Evolutionary conservation across 106 monocot genomes (phyloP), one percentile per base, ranked within the genome.

Genomic region (Allium cepa): DNA sequence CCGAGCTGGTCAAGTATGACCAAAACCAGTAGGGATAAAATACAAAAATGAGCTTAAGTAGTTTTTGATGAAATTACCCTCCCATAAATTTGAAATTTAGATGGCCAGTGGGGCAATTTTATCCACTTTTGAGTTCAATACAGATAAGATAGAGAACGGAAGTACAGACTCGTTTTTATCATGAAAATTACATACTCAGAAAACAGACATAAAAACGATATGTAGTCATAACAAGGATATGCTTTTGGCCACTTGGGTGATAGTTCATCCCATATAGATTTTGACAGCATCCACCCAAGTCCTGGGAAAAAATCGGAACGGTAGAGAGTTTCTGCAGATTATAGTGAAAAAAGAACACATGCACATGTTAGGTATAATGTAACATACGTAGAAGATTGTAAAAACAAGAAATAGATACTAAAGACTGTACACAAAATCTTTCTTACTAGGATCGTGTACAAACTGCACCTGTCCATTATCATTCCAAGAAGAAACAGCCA

Each of bases 401-500:
- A 56, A 91, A 83, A 64, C 90, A 99, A 61, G 93, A 83, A 74
- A 82, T 36, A 72, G 79, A 89, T 99, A 83, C 63, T 79, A 15
- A 70, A 73, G 22, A 49, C 49, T 74, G 59, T 60, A 50, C 12
- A 9, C 59, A 67, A 50, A 17, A 64, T 55, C 56, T 57, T 27
- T n/a, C 83, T 74, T 80, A 92, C 97, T 51, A 28, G 92, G 76
- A 77, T 99, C 92, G 64, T 90, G 82, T 26, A 99, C 97, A 81
- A 99, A 99, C 59, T 92, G 89, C 66, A 78, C 69, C 68, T 99
- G 97, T 36, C 97, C 97, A 76, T 99, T 99, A 66, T 99, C 97
- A 79, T 99, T 99, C 97, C 97, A 99, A 49, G 97, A 99, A 62
- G 97, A 99, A 72, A 99, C 97, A 59, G 97, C 97, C 92, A 99